Conservation (phyloP, 1,284 basidiomycete genomes). For the Grifola frondosa region DNA sequence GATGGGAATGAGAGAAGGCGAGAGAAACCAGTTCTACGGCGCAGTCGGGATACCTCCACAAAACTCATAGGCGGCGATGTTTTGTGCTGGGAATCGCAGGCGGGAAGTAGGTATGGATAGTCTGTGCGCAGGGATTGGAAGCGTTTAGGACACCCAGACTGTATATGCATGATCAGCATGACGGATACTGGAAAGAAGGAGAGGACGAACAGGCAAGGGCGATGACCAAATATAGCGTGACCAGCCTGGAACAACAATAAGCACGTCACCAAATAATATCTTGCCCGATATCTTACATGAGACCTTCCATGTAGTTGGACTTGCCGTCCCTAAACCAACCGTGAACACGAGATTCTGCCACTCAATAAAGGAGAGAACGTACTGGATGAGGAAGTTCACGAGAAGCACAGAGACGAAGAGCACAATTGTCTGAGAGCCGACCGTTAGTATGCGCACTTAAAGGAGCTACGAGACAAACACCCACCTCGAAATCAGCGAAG, state of each 20-base stretch:
- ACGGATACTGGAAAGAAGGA: not conserved
- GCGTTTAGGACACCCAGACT: conserved; percentile 34
- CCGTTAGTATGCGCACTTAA: not conserved
- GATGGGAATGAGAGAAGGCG: no score
- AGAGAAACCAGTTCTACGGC: no score
- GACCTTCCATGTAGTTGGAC: conserved; percentile 86
- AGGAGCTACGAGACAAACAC: conserved; percentile 8
- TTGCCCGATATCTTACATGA: conserved; percentile 71
- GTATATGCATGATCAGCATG: conserved; percentile 2
- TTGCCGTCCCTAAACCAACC: conserved; percentile 61
- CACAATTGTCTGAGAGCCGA: conserved; percentile 64
- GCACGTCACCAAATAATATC: conserved; percentile 64
- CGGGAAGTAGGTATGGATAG: conserved; percentile 8
- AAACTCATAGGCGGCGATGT: no score
- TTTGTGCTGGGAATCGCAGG: no score
- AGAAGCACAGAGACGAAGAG: conserved; percentile 86
- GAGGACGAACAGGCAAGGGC: conserved; percentile 29
- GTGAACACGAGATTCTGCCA: not conserved
- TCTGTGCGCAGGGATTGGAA: not conserved
- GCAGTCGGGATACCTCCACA: no score
- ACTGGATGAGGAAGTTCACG: conserved; percentile 78
- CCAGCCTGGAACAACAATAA: conserved; percentile 24
- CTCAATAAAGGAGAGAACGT: conserved; percentile 29
- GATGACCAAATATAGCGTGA: conserved; percentile 34
- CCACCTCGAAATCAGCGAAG: conserved; percentile 78